phyloP scores from a whole-genome alignment of 192 early-diverging fungal species.

The Coemansia guatemalensis region DNA sequence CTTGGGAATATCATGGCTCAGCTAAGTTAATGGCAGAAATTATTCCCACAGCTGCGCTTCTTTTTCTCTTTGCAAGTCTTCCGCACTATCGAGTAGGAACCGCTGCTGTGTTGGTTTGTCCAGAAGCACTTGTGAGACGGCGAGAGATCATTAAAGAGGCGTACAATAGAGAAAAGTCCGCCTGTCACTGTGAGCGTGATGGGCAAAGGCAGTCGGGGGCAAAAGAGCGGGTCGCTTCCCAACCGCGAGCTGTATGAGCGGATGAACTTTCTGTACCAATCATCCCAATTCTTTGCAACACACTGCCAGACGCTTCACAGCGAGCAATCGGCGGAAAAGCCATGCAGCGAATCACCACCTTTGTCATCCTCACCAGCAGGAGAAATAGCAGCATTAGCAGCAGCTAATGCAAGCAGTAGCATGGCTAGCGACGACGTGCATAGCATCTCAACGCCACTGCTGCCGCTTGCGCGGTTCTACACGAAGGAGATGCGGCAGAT shows the following conservation, averaged over 20 bases:
- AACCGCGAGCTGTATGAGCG: slow-evolving; percentile 46
- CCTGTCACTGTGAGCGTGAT: background rate
- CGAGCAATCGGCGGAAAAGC: too few relatives aligned
- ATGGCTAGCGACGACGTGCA: background rate
- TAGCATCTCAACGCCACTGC: slow-evolving; percentile 3
- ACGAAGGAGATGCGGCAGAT: slow-evolving; percentile 45
- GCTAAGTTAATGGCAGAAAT: too few relatives aligned
- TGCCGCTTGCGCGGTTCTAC: slow-evolving; percentile 39
- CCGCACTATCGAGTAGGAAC: too few relatives aligned
- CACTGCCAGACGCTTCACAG: too few relatives aligned
- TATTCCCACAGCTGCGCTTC: too few relatives aligned
- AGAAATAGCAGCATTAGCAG: slow-evolving; percentile 10
- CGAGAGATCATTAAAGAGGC: too few relatives aligned
- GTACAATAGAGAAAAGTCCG: too few relatives aligned
- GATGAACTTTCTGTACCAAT: slow-evolving; percentile 51
- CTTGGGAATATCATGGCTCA: too few relatives aligned
- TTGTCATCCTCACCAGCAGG: background rate
- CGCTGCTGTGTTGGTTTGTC: too few relatives aligned
- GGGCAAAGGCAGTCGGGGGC: slow-evolving; percentile 10
- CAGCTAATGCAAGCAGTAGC: background rate
- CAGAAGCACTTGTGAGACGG: too few relatives aligned
- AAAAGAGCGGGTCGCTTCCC: slow-evolving; percentile 23
- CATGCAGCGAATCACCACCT: too few relatives aligned
- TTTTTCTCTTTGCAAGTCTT: too few relatives aligned
- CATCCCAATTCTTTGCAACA: slow-evolving; percentile 33